These are phyloP conservation scores for Carex kokanica DNA, from an alignment of 176 grass and related monocot species.

Conservation along the genomic window DNA sequence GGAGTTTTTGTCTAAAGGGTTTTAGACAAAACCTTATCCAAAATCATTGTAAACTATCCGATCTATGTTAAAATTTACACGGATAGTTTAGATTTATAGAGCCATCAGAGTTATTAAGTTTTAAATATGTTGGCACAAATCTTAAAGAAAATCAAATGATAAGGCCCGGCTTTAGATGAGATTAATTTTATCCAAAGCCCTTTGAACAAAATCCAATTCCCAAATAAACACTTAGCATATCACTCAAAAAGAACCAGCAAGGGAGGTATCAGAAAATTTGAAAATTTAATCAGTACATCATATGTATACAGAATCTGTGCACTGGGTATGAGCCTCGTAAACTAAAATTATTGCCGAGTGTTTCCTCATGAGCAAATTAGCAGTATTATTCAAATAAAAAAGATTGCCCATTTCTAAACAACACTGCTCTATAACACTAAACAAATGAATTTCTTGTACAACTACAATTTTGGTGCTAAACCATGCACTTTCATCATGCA, in stretches of 20 bases:
- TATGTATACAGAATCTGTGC: neutral
- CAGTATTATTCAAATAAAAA: slow-evolving; percentile 5
- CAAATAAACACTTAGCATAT: neutral
- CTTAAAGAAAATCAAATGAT: no score
- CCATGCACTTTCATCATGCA: slow-evolving; percentile 84
- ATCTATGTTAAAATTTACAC: no score
- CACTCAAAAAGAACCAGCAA: neutral
- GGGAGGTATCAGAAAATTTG: neutral
- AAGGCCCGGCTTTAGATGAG: no score
- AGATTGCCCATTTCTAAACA: slow-evolving; percentile 13
- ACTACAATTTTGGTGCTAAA: slow-evolving; percentile 38
- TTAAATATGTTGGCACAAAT: no score
- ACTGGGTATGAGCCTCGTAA: neutral
- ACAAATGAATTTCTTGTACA: neutral
- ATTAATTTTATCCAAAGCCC: no score
- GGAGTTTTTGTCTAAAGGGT: no score
- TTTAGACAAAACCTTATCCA: no score
- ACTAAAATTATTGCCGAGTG: neutral
- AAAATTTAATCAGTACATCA: neutral
- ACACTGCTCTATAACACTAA: neutral
- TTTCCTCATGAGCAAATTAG: neutral
- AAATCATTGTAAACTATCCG: no score
- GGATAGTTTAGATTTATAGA: no score
- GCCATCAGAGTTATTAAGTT: no score
- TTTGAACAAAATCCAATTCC: no score